Evolutionary conservation across 495 filamentous ascomycete genomes (phyloP).

Genomic region (Penicillium cinerascens): DNA sequence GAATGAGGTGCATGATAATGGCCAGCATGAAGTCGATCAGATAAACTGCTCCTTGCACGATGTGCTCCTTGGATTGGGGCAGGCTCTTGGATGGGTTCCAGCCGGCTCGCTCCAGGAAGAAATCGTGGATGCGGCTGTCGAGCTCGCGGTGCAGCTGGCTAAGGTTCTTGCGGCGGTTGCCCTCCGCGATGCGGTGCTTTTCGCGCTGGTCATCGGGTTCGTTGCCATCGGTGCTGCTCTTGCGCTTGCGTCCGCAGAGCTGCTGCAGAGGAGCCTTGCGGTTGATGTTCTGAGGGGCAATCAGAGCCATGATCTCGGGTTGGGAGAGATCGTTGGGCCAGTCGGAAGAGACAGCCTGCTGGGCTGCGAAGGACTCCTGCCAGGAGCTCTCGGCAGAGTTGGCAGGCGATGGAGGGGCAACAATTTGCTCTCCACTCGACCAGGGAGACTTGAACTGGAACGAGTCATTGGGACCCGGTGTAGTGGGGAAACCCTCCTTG

Average conservation of each 20-base stretch:
- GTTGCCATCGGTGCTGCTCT: conserved; percentile 33
- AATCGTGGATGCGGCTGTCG: conserved; percentile 40
- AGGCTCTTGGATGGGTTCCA: conserved; percentile 47
- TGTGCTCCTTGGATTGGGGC: conserved; percentile 47
- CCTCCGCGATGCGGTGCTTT: conserved; percentile 47
- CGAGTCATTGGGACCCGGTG: conserved; percentile 35
- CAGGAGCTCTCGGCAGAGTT: conserved; percentile 44
- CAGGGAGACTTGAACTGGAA: conserved; percentile 40
- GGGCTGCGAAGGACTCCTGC: conserved; percentile 36
- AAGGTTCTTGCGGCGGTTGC: conserved; percentile 44
- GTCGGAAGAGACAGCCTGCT: conserved; percentile 27
- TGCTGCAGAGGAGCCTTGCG: conserved; percentile 46
- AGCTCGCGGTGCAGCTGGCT: conserved; percentile 44
- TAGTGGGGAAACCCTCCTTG: conserved; percentile 33
- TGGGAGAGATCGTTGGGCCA: conserved; percentile 37
- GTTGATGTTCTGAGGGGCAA: conserved; percentile 41
- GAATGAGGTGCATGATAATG: conserved; percentile 40
- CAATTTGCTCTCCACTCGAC: conserved; percentile 30
- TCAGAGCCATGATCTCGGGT: conserved; percentile 35
- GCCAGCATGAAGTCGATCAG: conserved; percentile 43
- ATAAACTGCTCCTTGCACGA: conserved; percentile 43
- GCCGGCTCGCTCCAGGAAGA: conserved; percentile 43
- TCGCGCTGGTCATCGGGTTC: conserved; percentile 44
- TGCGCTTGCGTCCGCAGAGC: conserved; percentile 45
- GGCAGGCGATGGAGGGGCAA: conserved; percentile 41